These are phyloP conservation scores for Xylaria sp. DNA, from an alignment of 2,329 filamentous ascomycete genomes.

Conservation along the genomic window DNA sequence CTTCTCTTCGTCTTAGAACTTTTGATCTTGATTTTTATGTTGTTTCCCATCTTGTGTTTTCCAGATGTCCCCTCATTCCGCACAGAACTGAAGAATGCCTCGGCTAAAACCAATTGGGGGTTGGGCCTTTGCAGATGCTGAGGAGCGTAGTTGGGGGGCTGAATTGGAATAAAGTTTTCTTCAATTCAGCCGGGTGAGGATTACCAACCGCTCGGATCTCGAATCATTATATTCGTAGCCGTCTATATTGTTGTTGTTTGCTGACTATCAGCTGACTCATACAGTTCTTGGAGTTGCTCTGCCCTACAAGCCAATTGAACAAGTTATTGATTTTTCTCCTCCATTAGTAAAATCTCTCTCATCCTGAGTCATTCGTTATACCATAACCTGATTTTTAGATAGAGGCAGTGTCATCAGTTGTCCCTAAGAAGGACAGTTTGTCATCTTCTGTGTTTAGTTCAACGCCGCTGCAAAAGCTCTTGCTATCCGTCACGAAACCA, in stretches of 20 bases:
- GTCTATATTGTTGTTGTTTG: background rate
- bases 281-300: background rate
- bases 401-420: background rate
- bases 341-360: background rate
- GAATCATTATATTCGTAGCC: background rate
- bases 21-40: background rate
- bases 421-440: background rate
- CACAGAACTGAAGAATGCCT: constrained; percentile 13
- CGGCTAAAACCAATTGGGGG: constrained; percentile 28
- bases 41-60: background rate
- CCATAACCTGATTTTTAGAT: background rate
- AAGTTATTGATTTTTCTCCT: background rate
- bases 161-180: background rate
- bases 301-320: background rate
- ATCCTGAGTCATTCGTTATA: background rate
- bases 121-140: constrained; percentile 1
- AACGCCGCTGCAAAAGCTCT: constrained; percentile 28
- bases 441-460: background rate
- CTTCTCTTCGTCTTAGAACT: background rate
- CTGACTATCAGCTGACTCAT: background rate
- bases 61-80: background rate
- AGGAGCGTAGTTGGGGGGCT: constrained; percentile 7
- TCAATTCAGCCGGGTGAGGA: constrained; percentile 20
- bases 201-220: background rate
- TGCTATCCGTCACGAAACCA: constrained; percentile 41